phyloP scores from a whole-genome alignment of 1,284 basidiomycete genomes.

The Volvariella surrecta region DNA sequence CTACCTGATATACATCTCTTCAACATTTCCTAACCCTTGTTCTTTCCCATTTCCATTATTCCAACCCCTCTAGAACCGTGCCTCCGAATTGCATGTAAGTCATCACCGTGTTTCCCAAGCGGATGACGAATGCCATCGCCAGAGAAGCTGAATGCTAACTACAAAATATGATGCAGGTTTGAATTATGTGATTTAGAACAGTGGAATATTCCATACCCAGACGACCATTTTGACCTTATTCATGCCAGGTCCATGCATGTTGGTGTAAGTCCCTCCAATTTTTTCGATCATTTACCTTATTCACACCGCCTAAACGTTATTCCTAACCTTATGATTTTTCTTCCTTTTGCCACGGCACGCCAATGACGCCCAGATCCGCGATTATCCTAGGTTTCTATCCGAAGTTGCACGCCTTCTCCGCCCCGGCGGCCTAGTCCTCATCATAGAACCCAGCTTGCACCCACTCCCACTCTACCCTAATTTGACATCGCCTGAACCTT shows the following conservation, averaged over 20 bases:
- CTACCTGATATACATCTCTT: too few relatives aligned
- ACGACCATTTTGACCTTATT: conserved; percentile 53
- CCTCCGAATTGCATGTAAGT: conserved; percentile 62
- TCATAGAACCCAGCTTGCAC: conserved; percentile 47
- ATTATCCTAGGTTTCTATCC: conserved; percentile 49
- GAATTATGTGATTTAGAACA: conserved; percentile 59
- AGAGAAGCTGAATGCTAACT: not conserved
- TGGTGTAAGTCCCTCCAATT: conserved; percentile 31
- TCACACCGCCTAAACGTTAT: conserved; percentile 7
- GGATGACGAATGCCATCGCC: not conserved
- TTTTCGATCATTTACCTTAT: conserved; percentile 12
- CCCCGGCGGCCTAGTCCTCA: conserved; percentile 58
- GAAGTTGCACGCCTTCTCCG: conserved; percentile 57
- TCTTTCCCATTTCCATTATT: conserved; percentile 9
- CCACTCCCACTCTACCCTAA: not conserved
- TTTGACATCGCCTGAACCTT: conserved; percentile 21
- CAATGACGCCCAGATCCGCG: conserved; percentile 35
- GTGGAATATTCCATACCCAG: conserved; percentile 49
- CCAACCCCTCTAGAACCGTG: conserved; percentile 33
- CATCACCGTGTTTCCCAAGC: conserved; percentile 4
- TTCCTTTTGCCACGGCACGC: conserved; percentile 8
- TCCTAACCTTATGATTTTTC: conserved; percentile 3
- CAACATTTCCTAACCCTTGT: conserved; percentile 5
- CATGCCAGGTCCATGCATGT: conserved; percentile 59
- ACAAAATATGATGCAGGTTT: conserved; percentile 31